These are phyloP conservation scores for Phytopythium vexans DNA, from an alignment of 352 stramenopile species.

Conservation along the genomic window DNA sequence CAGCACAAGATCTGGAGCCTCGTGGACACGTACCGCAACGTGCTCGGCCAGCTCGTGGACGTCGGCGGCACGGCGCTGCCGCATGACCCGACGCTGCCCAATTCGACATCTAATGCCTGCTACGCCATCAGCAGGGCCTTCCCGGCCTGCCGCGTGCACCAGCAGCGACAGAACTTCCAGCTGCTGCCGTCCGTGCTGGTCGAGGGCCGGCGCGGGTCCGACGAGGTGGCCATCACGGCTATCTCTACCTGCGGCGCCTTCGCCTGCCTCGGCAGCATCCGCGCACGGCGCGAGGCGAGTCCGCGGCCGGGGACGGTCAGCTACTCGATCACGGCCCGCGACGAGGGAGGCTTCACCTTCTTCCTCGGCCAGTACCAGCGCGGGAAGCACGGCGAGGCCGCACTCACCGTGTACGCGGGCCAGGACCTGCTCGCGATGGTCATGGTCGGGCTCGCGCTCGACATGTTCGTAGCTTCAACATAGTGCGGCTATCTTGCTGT, in stretches of 20 bases:
- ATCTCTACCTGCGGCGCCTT: conserved; percentile 16
- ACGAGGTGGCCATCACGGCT: conserved; percentile 8
- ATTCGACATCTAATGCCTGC: neutral
- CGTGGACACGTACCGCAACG: conserved; percentile 18
- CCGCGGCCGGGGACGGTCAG: conserved; percentile 2
- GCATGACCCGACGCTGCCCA: neutral
- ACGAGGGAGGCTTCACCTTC: conserved; percentile 20
- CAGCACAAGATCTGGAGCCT: conserved; percentile 13
- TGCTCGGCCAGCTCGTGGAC: conserved; percentile 11
- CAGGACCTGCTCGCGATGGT: conserved; percentile 24
- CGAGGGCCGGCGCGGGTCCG: conserved; percentile 8
- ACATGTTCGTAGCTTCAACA: conserved; percentile 9
- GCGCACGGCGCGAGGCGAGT: conserved; percentile 4
- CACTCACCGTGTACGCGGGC: conserved; percentile 15
- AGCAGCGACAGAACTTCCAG: conserved; percentile 18
- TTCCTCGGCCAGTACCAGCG: conserved; percentile 21
- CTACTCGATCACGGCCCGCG: conserved; percentile 14
- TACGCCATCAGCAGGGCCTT: conserved; percentile 19
- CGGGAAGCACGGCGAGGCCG: conserved; percentile 11
- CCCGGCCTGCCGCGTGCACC: conserved; percentile 19
- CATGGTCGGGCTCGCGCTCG: conserved; percentile 19
- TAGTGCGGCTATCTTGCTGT: neutral
- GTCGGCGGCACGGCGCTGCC: conserved; percentile 1
- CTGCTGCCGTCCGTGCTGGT: conserved; percentile 17
- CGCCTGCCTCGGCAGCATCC: conserved; percentile 13